Base-by-base conservation (phyloP, 2,329 filamentous ascomycete genomes). In the Pestalotiopsis sp. region DNA sequence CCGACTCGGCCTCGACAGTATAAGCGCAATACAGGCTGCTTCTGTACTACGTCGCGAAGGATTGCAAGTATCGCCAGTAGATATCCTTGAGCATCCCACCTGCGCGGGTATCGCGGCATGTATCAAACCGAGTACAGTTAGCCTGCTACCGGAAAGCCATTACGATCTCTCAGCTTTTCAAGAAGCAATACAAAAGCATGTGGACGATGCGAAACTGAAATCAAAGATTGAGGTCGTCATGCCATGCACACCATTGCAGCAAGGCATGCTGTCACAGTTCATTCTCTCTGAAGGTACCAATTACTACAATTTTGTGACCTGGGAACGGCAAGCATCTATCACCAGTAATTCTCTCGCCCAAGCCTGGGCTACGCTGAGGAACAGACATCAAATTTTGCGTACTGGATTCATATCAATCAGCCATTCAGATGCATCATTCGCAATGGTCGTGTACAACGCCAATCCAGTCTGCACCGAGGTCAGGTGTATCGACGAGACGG, bases 1-100 rank as follows among this genome's bases (percentile, higher is more conserved):
- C 74, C 90, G 92, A 68, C 87, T 97, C n/a, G 95, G 95, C 0
- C 83, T 98, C 3, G 95, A 98, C 79, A 98, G 95, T 77, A 96
- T 98, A 75, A 95, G 92, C 70, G 93, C 94, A 0, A 86, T 91
- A 4, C 94, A 97, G 75, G 84, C 97, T 11, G 93, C 94, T 0
- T 86, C 89, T 1, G 81, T 85, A 31, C 82, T 98, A 17, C 89
- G 91, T 20, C 86, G 84, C 52, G 75, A 85, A 20, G 90, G 90
- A 0, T 82, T 90, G 52, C 75, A 78, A 1, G 79, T 94, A 0
- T 89, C 89, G 1, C 90, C 92, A 0, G 87, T 89, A 1, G 93
- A 97, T 77, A 89, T 98, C 14, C 86, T 98, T 66, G 90, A 92
- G 74, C 84, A 84, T 68, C 84, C 86, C 0, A 88, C 79, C 62